Percentiles rank a stretch among this genome's conserved stretches.
Evolutionary conservation across 176 grass and related monocot species (phyloP).

Genomic region (Hordeum marinum): DNA sequence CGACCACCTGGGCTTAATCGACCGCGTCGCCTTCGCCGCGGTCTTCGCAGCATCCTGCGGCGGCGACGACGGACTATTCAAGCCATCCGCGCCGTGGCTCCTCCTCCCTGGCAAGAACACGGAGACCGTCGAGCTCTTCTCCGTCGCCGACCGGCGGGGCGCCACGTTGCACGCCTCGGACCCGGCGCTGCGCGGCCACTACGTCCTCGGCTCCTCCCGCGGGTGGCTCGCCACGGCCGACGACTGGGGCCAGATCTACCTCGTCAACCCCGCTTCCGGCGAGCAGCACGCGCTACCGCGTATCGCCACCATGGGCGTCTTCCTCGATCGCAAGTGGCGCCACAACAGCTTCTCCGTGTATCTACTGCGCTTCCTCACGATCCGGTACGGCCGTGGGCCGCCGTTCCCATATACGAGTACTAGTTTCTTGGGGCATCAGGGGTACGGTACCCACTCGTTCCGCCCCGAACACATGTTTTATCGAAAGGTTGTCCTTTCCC

Average conservation of each 20-base stretch:
- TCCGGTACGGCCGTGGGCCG: not conserved
- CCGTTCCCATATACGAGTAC: not conserved
- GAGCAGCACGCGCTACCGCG: not conserved
- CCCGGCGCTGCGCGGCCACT: not conserved
- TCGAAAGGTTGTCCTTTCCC: not conserved
- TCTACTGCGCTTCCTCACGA: not conserved
- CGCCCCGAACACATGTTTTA: not conserved
- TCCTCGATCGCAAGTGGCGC: not conserved
- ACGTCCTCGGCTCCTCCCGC: not conserved
- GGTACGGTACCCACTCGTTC: rapidly evolving
- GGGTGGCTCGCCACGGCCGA: conserved; percentile 6
- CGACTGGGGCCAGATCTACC: not conserved
- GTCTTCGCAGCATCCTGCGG: not conserved
- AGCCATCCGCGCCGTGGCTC: not conserved
- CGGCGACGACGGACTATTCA: too few species aligned
- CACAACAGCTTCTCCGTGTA: not conserved
- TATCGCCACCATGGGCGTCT: not conserved
- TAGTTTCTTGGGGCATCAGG: rapidly evolving
- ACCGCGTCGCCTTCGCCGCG: not conserved
- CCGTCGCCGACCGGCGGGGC: not conserved
- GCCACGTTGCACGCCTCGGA: not conserved
- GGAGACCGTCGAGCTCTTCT: not conserved
- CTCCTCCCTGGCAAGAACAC: not conserved
- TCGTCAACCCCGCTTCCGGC: not conserved
- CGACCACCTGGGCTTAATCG: not conserved